Conservation (phyloP, 768 basidiomycete genomes). For the Termitomyces sp. region DNA sequence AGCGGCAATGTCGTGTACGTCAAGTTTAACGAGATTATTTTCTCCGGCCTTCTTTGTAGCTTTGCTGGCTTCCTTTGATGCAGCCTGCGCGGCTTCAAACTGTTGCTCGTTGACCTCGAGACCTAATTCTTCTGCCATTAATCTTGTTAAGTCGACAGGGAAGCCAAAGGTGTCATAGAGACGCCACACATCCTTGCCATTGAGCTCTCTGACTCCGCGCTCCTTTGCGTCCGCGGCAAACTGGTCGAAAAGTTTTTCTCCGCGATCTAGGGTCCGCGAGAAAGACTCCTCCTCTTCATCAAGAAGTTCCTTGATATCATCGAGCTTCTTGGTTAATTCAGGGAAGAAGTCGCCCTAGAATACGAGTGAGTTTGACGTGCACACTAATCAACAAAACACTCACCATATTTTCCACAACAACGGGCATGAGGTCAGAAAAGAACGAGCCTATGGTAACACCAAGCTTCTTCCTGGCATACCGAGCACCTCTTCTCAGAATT, state of each 20-base stretch:
- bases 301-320: constrained; percentile 89
- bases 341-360: constrained; percentile 82
- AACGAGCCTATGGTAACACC: constrained; percentile 89
- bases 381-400: constrained; percentile 14
- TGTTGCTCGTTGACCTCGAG: constrained; percentile 81
- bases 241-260: constrained; percentile 92
- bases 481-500: constrained; percentile 89
- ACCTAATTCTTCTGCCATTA: constrained; percentile 95
- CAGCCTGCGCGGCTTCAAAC: constrained; percentile 83
- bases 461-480: constrained; percentile 93
- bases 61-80: constrained; percentile 90
- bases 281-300: constrained; percentile 98
- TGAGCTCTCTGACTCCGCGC: constrained; percentile 58
- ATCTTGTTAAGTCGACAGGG: constrained; percentile 90
- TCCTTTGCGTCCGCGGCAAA: constrained; percentile 69
- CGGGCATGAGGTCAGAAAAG: constrained; percentile 89
- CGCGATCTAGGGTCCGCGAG: constrained; percentile 93
- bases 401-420: constrained; percentile 86
- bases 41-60: constrained; percentile 68
- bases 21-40: constrained; percentile 75
- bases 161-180: constrained; percentile 98
- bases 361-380: not conserved
- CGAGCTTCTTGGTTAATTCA: constrained; percentile 77
- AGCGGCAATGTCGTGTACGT: constrained; percentile 89
- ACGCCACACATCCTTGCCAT: constrained; percentile 93